Conservation (phyloP, 75 land plant species). For the Gnetum montanum region DNA sequence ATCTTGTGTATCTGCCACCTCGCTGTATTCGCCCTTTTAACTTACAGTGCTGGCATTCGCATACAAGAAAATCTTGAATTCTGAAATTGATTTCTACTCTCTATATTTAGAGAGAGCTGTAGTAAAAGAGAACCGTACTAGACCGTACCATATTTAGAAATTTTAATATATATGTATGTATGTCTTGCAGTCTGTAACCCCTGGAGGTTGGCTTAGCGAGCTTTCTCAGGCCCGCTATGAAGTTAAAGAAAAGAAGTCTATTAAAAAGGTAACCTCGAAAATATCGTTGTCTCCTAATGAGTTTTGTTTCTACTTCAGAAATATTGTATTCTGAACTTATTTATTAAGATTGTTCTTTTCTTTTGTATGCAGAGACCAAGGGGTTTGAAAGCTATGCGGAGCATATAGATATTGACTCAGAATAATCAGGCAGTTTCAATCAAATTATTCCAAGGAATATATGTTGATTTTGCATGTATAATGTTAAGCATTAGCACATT, state of each 20-base stretch:
- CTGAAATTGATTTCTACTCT: too few relatives aligned
- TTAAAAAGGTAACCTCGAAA: slow-evolving; percentile 53
- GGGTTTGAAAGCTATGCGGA: slow-evolving; percentile 6
- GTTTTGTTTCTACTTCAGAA: not conserved
- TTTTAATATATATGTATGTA: too few relatives aligned
- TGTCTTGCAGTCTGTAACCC: slow-evolving; percentile 43
- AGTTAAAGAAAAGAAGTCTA: slow-evolving; percentile 60
- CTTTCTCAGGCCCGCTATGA: slow-evolving; percentile 63
- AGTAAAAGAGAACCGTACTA: too few relatives aligned
- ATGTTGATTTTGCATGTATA: not conserved
- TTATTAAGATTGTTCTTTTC: not conserved
- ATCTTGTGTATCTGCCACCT: too few relatives aligned
- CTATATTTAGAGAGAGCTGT: too few relatives aligned
- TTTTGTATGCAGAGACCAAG: slow-evolving; percentile 5
- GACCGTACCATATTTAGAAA: too few relatives aligned
- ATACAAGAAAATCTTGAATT: too few relatives aligned
- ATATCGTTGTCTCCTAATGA: not conserved
- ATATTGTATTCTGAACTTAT: not conserved
- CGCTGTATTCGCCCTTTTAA: too few relatives aligned
- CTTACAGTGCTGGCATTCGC: too few relatives aligned
- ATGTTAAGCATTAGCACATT: not conserved
- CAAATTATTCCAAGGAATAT: not conserved
- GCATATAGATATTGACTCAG: not conserved
- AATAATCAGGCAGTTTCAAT: slow-evolving; percentile 2
- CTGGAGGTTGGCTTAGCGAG: slow-evolving; percentile 70